A percentile compares a stretch with the other conserved stretches of the same genome.
phyloP scores from a whole-genome alignment of 768 basidiomycete genomes.

The Leccinum sublutescens region DNA sequence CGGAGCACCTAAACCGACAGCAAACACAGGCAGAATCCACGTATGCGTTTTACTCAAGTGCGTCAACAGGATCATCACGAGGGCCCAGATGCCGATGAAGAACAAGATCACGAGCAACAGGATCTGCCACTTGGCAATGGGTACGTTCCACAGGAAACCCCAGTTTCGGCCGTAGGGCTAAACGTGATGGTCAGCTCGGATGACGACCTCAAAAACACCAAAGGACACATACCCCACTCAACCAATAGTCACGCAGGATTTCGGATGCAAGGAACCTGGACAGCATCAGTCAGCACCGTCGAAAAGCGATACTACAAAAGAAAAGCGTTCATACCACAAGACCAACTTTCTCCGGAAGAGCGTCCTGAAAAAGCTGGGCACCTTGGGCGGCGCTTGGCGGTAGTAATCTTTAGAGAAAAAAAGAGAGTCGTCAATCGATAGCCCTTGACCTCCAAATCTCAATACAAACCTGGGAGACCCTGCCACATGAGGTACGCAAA shows the following conservation, averaged over 20 bases:
- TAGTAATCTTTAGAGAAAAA: conserved; percentile 64
- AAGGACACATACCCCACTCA: conserved; percentile 65
- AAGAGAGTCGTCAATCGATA: conserved; percentile 12
- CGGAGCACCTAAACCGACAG: conserved; percentile 91
- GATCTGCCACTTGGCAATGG: conserved; percentile 81
- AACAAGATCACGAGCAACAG: conserved; percentile 76
- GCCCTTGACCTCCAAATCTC: neutral
- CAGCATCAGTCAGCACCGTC: neutral
- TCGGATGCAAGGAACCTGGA: conserved; percentile 82
- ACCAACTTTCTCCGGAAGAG: conserved; percentile 90
- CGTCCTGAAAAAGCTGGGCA: conserved; percentile 88
- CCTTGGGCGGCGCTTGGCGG: conserved; percentile 90
- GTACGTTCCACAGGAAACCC: conserved; percentile 87
- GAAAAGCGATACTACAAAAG: neutral
- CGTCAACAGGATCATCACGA: conserved; percentile 71
- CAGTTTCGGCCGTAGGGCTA: conserved; percentile 93
- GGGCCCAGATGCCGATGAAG: conserved; percentile 86
- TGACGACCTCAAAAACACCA: neutral
- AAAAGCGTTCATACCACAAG: conserved; percentile 53
- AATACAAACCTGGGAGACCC: conserved; percentile 73
- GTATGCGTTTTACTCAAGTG: conserved; percentile 92
- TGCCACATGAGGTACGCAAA: conserved; percentile 84
- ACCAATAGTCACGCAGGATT: conserved; percentile 88
- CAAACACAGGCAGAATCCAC: conserved; percentile 93
- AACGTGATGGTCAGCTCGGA: conserved; percentile 12